Evolutionary conservation across 192 early-diverging fungal genomes (phyloP), one percentile per base, ranked within the genome.

Genomic region (Kappamyces sp.): DNA sequence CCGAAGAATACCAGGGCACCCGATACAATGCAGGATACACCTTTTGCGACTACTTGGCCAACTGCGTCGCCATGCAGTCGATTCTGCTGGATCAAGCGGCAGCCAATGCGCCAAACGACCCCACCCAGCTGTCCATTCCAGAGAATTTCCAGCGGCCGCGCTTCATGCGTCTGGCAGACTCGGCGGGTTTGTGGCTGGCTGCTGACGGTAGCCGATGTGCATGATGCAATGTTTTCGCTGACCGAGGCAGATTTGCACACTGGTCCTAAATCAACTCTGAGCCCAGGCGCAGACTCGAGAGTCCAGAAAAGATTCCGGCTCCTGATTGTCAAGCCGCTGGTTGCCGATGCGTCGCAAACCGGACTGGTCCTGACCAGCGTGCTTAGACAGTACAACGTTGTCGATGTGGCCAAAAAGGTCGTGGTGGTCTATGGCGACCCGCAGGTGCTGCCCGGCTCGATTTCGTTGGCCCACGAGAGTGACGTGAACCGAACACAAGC

Each of bases 1-100:
- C 68, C 15, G 3, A 45, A 9, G 75, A 78, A 39, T 82, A 69
- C 48, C 62, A 59, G 2, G 61, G 47, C 32, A 76, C 82, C 7
- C 66, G 82, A 33, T 76, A 82, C 52, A 84, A 84, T 70, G 79
- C 74, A 30, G 82, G 82, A 2, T 78, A 63, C 45, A 68, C 83
- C 31, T 80, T 82, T 60, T 68, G 73, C 31, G 73, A 84, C 45
- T 84, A 84, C 49, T 62, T 84, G 5, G 69, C 81, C 29, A 84
- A 83, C 57, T 76, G 69, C n/a, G 69, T 84, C 45, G 63, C 71
- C 2, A 47, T 80, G 66, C 73, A 80, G 62, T 69, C 32, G 14
- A 35, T 32, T 11, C 31, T 65, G 14, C 49, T 65, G n/a, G 39
- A 62, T 9, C 12, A 62, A 45, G 58, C 57, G 30, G 7, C 31